phyloP scores from a whole-genome alignment of 805 yeast species.

The Torulaspora delbrueckii region DNA sequence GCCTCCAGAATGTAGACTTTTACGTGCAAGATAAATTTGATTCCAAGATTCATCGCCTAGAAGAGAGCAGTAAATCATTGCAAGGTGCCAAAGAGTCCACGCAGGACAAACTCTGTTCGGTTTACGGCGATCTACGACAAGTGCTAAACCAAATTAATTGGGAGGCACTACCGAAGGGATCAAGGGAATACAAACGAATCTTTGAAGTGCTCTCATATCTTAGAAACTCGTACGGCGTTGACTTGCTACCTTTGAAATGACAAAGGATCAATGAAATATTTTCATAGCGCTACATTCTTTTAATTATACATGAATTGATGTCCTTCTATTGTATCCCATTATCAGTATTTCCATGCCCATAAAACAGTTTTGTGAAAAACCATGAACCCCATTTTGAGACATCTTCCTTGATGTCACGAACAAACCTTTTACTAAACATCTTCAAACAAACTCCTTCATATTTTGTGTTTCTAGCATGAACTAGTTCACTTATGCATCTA shows the following conservation, averaged over 20 bases:
- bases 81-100: slow-evolving; percentile 10
- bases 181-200: slow-evolving; percentile 12
- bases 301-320: background rate
- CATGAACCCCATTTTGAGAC: slow-evolving; percentile 21
- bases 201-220: background rate
- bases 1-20: slow-evolving; percentile 19
- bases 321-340: background rate
- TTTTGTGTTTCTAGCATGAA: slow-evolving; percentile 14
- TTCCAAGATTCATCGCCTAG: slow-evolving; percentile 13
- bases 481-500: slow-evolving; percentile 15
- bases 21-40: slow-evolving; percentile 23
- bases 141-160: slow-evolving; percentile 22
- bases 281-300: too few species aligned
- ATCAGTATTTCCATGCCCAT: slow-evolving; percentile 7
- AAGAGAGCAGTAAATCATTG: slow-evolving; percentile 12
- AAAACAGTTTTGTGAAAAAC: slow-evolving; percentile 11
- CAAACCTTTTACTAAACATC: slow-evolving; percentile 12
- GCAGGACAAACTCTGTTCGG: slow-evolving; percentile 13
- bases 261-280: background rate
- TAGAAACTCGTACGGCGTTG: slow-evolving; percentile 3
- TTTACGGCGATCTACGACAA: slow-evolving; percentile 14
- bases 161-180: slow-evolving; percentile 16
- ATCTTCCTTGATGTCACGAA: slow-evolving; percentile 15
- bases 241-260: background rate
- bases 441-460: slow-evolving; percentile 21